Evolutionary conservation across 495 filamentous ascomycete genomes (phyloP).

Genomic region (Tuber melanosporum): DNA sequence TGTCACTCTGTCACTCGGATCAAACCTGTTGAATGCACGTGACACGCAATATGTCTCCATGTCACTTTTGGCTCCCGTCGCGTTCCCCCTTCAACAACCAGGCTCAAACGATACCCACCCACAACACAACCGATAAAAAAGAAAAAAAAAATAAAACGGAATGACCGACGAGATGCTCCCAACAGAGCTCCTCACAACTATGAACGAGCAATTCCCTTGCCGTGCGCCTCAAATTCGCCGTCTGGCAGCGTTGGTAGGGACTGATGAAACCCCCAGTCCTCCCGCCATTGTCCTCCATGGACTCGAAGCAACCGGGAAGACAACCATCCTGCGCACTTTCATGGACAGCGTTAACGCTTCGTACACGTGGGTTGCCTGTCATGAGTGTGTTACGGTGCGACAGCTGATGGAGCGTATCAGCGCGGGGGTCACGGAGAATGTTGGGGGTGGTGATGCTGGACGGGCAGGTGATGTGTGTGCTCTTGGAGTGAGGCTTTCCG

Average conservation of each 20-base stretch:
- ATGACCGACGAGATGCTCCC: constrained; percentile 29
- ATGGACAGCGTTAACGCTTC: constrained; percentile 52
- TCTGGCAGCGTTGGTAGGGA: constrained; percentile 34
- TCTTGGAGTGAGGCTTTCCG: constrained; percentile 62
- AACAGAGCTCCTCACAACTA: constrained; percentile 25
- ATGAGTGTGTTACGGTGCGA: constrained; percentile 82
- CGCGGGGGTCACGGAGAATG: constrained; percentile 50
- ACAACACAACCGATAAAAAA: constrained; percentile 1
- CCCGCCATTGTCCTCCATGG: constrained; percentile 65
- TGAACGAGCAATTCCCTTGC: constrained; percentile 29
- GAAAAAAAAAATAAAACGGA: background rate
- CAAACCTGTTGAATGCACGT: background rate
- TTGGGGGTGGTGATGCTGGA: constrained; percentile 45
- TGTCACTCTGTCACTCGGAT: background rate
- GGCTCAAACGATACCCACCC: background rate
- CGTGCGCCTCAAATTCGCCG: constrained; percentile 31
- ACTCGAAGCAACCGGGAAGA: constrained; percentile 89
- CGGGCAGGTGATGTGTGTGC: constrained; percentile 61
- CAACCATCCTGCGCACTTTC: constrained; percentile 57
- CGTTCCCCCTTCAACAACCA: background rate
- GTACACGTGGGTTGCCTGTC: constrained; percentile 67
- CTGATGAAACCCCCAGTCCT: constrained; percentile 43
- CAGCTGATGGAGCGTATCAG: constrained; percentile 72
- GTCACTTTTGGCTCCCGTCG: background rate
- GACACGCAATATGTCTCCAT: background rate